A percentile compares a stretch with the other conserved stretches of the same genome.
phyloP scores from a whole-genome alignment of 352 stramenopile genomes.

The Phytophthora tubulina region DNA sequence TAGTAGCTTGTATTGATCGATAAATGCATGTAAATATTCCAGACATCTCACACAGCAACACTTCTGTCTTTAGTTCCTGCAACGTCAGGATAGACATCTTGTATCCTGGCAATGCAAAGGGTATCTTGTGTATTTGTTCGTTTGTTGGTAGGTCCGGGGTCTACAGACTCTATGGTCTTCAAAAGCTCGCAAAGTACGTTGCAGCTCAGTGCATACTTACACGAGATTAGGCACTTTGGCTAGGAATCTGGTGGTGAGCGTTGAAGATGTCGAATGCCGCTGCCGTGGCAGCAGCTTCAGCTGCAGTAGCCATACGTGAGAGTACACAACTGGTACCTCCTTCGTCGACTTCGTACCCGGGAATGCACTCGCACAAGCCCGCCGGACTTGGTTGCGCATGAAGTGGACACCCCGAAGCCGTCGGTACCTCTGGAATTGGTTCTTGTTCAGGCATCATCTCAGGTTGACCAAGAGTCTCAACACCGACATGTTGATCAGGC shows the following conservation, averaged over 20 bases:
- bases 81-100: too few relatives aligned
- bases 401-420: constrained; percentile 40
- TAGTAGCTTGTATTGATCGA: constrained; percentile 30
- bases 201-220: background rate
- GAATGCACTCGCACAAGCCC: constrained; percentile 57
- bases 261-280: constrained; percentile 28
- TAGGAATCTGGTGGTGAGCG: constrained; percentile 20
- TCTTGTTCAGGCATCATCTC: constrained; percentile 11
- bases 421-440: background rate
- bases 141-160: too few relatives aligned
- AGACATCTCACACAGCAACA: constrained; percentile 6
- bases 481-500: constrained; percentile 8
- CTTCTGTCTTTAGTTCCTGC: too few relatives aligned
- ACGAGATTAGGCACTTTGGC: constrained; percentile 9
- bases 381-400: constrained; percentile 41
- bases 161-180: background rate
- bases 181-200: background rate
- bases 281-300: constrained; percentile 26
- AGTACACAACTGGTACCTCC: constrained; percentile 47
- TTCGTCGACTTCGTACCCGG: constrained; percentile 47
- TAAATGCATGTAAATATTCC: constrained; percentile 46
- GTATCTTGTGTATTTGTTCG: too few relatives aligned
- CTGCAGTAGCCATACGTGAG: constrained; percentile 21
- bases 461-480: background rate
- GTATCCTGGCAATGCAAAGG: too few relatives aligned